A percentile compares a stretch with the other conserved stretches of the same genome.
Conservation (phyloP, 257 asterid species). For the Capsicum rhomboideum region DNA sequence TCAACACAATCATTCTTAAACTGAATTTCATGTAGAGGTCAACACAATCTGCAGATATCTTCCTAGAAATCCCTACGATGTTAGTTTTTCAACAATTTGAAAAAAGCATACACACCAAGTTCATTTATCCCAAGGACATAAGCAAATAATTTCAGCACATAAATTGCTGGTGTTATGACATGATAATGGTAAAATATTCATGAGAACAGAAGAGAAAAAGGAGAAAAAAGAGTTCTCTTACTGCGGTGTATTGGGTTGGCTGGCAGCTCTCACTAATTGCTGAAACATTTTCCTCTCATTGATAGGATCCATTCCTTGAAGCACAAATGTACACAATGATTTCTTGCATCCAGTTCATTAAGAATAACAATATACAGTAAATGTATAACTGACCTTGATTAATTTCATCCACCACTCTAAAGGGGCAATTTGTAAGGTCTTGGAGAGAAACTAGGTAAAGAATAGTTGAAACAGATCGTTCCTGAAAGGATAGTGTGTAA, state of each 20-base stretch:
- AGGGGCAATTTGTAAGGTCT: conserved; percentile 93
- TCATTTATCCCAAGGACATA: not conserved
- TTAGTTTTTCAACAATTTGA: not conserved
- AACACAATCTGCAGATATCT: not conserved
- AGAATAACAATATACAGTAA: conserved; percentile 7
- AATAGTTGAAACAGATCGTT: conserved; percentile 95
- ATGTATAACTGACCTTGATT: conserved; percentile 58
- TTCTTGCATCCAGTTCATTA: not conserved
- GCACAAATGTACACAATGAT: conserved; percentile 5
- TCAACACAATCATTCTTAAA: not conserved
- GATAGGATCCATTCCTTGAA: conserved; percentile 92
- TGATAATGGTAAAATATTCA: not conserved
- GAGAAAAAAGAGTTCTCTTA: conserved; percentile 23
- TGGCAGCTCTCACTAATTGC: conserved; percentile 92
- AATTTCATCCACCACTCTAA: conserved; percentile 97
- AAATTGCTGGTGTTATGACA: not conserved
- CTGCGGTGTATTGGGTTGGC: conserved; percentile 92
- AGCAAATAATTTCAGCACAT: not conserved
- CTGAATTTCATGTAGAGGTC: not conserved
- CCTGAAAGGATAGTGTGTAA: conserved; percentile 35
- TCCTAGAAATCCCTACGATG: not conserved
- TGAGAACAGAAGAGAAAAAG: not conserved
- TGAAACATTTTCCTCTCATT: conserved; percentile 98
- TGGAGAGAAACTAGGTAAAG: conserved; percentile 94
- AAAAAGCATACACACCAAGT: not conserved